These are phyloP conservation scores for Solanum chacoense DNA, from an alignment of 305 asterid species.

Conservation along the genomic window DNA sequence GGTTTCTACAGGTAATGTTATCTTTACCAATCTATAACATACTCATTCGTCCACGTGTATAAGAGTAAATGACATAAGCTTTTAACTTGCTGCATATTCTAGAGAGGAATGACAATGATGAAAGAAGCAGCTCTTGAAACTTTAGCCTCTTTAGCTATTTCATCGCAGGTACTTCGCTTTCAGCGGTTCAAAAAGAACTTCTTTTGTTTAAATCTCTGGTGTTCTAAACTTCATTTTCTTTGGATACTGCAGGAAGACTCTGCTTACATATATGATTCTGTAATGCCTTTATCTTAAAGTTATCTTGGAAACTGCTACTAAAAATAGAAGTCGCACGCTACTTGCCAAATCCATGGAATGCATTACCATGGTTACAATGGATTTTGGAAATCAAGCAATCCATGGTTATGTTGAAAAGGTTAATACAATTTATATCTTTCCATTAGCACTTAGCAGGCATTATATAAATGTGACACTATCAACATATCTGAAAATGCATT, in stretches of 20 bases:
- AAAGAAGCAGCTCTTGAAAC: background rate
- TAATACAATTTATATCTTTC: background rate
- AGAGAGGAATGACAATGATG: background rate
- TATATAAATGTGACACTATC: background rate
- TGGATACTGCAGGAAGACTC: background rate
- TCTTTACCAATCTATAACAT: background rate
- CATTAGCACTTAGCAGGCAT: background rate
- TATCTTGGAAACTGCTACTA: background rate
- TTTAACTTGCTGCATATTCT: background rate
- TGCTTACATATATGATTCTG: background rate
- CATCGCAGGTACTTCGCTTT: background rate
- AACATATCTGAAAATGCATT: background rate
- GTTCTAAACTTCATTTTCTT: background rate
- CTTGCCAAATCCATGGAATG: background rate
- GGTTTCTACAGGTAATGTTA: background rate
- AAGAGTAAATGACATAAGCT: background rate
- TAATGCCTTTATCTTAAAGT: background rate
- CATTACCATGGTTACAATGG: background rate
- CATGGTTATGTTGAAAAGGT: background rate
- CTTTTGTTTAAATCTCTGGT: background rate
- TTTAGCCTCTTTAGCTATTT: background rate
- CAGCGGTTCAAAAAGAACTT: background rate
- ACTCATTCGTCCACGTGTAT: background rate
- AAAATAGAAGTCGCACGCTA: background rate
- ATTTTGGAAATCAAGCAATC: background rate